Percentiles rank a stretch among this genome's conserved stretches.
Conservation (phyloP, 441 rosid species). For the Euphorbia schlechtendalii region DNA sequence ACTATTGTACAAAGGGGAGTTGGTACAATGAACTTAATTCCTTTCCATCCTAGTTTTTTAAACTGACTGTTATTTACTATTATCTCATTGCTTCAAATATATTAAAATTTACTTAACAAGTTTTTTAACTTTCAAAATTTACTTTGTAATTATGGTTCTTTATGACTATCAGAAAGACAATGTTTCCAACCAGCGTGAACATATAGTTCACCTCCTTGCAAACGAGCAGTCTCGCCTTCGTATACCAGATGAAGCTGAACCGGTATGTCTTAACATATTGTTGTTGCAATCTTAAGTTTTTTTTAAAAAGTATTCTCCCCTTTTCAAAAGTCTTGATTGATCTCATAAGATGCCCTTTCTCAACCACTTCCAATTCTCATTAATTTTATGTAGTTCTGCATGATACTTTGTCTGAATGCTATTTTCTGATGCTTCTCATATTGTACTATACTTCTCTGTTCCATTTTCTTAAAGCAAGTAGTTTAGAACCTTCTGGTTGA, state of each 20-base stretch:
- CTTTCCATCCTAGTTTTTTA: background rate
- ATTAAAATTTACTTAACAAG: background rate
- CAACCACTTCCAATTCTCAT: background rate
- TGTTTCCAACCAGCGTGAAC: slow-evolving; percentile 95
- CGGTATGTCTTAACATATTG: slow-evolving; percentile 41
- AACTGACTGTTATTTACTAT: background rate
- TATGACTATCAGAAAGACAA: slow-evolving; percentile 69
- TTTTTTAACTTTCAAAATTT: slow-evolving; percentile 3
- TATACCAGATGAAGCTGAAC: slow-evolving; percentile 60
- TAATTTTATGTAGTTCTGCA: background rate
- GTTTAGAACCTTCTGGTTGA: background rate
- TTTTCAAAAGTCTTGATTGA: background rate
- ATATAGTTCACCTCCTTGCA: slow-evolving; percentile 83
- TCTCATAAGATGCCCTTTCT: background rate
- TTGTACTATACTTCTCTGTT: background rate
- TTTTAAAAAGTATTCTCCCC: slow-evolving; percentile 6
- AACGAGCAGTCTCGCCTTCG: slow-evolving; percentile 89
- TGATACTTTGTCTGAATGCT: background rate
- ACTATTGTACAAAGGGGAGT: background rate
- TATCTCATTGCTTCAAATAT: background rate
- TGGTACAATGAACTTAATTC: background rate
- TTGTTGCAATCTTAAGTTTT: background rate
- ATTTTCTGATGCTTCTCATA: background rate
- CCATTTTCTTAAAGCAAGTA: background rate
- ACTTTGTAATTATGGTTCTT: slow-evolving; percentile 18